Percentiles rank a stretch among this genome's conserved stretches.
Conservation (phyloP, 768 basidiomycete species). For the Phaeotremella skinneri region DNA sequence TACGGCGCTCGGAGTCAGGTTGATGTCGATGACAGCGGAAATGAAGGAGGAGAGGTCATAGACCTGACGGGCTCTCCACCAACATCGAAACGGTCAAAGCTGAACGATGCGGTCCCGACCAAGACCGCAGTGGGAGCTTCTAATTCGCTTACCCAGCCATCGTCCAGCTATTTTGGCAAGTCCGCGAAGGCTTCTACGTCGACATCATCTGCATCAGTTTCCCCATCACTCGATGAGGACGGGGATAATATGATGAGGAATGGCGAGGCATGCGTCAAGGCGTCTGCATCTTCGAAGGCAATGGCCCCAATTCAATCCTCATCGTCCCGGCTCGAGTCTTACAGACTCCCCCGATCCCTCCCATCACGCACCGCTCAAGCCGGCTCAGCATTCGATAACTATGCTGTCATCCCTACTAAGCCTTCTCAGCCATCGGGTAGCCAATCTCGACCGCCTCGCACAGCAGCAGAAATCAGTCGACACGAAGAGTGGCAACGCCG, state of each 20-base stretch:
- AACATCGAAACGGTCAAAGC: constrained; percentile 25
- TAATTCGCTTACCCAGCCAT: constrained; percentile 6
- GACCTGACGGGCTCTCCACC: constrained; percentile 31
- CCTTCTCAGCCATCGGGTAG: constrained; percentile 10
- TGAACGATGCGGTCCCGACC: not conserved
- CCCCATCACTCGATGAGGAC: not conserved
- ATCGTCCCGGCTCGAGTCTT: constrained; percentile 3
- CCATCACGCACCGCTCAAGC: constrained; percentile 14
- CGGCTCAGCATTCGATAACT: constrained; percentile 34
- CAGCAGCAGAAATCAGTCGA: constrained; percentile 23
- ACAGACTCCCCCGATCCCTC: constrained; percentile 16
- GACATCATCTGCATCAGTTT: not conserved
- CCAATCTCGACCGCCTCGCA: constrained; percentile 11
- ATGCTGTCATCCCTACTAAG: constrained; percentile 10
- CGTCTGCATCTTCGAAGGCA: not conserved
- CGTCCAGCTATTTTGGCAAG: constrained; percentile 25
- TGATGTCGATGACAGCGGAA: not conserved
- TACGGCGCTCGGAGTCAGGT: too few relatives aligned
- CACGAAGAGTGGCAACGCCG: constrained; percentile 40
- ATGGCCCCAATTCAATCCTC: constrained; percentile 12
- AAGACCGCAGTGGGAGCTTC: not conserved
- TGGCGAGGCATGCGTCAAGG: constrained; percentile 3
- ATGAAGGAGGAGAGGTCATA: constrained; percentile 21
- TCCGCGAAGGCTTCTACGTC: constrained; percentile 1
- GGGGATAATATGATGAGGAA: not conserved